A percentile compares a stretch with the other conserved stretches of the same genome.
Conservation (phyloP, 768 basidiomycete genomes). For the Mycena haematopus region DNA sequence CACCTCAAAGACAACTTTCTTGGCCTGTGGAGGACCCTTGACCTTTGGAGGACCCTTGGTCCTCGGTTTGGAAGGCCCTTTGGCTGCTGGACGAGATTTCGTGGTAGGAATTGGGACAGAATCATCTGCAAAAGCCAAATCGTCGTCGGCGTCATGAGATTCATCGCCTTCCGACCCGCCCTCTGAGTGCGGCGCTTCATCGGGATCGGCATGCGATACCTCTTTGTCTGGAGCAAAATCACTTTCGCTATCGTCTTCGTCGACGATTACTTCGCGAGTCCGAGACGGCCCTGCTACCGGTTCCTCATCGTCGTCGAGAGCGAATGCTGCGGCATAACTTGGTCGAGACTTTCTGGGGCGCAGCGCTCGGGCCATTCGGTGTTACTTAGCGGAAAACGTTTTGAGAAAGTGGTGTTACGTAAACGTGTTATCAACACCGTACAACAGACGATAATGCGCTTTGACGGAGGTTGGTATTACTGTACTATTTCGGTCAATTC, state of each 20-base stretch:
- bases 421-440: not conserved
- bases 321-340: constrained; percentile 53
- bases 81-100: constrained; percentile 22
- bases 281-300: constrained; percentile 48
- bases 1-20: constrained; percentile 22
- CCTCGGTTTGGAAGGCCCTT: constrained; percentile 32
- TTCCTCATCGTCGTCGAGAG: constrained; percentile 40
- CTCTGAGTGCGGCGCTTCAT: constrained; percentile 37
- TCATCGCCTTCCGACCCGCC: constrained; percentile 34
- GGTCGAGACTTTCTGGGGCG: constrained; percentile 59
- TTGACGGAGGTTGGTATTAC: not conserved
- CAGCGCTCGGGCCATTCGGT: constrained; percentile 58
- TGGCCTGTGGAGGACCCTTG: constrained; percentile 37
- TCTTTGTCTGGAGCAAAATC: constrained; percentile 61
- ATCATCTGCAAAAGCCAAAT: constrained; percentile 32
- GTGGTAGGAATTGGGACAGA: constrained; percentile 20
- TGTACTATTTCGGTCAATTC: too few relatives aligned
- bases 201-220: constrained; percentile 38
- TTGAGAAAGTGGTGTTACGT: not conserved
- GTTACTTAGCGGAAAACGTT: not conserved
- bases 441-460: constrained; percentile 12
- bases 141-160: constrained; percentile 28
- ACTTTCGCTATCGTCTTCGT: constrained; percentile 53
- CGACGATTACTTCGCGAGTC: constrained; percentile 33
- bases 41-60: constrained; percentile 39